Evolutionary conservation across 1,284 basidiomycete species (phyloP), one percentile per base, ranked within the genome.

Genomic region (Irpex rosettiformis): DNA sequence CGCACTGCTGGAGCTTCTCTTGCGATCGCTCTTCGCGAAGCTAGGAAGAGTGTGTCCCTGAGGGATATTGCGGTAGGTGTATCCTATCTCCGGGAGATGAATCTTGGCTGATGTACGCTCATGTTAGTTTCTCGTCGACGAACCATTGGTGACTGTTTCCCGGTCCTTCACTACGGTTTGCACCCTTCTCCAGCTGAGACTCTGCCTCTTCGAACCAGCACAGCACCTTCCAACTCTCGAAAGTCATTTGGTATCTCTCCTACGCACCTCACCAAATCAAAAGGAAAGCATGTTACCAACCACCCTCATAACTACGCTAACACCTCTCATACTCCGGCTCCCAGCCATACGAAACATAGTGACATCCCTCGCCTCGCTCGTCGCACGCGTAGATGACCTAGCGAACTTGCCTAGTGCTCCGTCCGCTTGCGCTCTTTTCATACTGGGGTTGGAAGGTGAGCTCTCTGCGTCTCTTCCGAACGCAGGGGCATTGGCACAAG

Each of bases 401-500:
- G 24, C 70, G 49, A 66, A 64, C 61, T 75, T 70, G 67, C 79
- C 72, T 60, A 77, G 73, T 48, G 75, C 68, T 25, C 78, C 85
- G 8, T 84, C 82, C 1, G 86, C 88, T 2, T 85, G 84, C 64
- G 90, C 88, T 5, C 69, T 88, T 11, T 74, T 89, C 62, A 77
- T 92, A n/a, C 78, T 91, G 56, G 81, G 86, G 0, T 70, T 91
- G 45, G 90, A 93, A 73, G 85, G 82, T 2, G 83, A 87, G 65
- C 72, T 74, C 1, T 79, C 82, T 27, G 69, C 75, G n/a, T 75
- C 81, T 2, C 72, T 89, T 28, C 80, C 83, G 47, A 75, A 82
- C 55, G 71, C 84, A 11, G 75, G 76, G 11, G 77, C 81, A 5
- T 75, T 93, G 45, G 79, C 84, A 10, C 75, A 78, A 42, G 76